phyloP scores from a whole-genome alignment of 129 eudicot genomes.

The Chrysanthemum lavandulifolium region DNA sequence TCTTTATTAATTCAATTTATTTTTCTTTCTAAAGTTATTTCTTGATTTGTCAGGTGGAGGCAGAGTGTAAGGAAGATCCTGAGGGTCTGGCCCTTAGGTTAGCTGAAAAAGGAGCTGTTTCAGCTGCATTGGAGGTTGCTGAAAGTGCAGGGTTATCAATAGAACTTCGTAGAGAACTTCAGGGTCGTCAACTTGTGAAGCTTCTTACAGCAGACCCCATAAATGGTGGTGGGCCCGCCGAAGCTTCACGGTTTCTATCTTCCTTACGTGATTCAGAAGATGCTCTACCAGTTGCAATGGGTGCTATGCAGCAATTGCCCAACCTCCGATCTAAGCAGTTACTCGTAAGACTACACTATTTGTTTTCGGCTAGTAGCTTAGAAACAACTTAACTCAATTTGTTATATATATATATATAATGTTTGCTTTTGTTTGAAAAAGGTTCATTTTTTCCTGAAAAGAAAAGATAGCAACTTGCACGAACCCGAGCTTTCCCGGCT shows the following conservation, averaged over 20 bases:
- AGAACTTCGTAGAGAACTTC: constrained; percentile 91
- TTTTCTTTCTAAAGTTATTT: not conserved
- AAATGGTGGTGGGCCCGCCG: constrained; percentile 98
- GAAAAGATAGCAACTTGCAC: constrained; percentile 81
- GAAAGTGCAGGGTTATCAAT: constrained; percentile 93
- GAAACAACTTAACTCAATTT: not conserved
- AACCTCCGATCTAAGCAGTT: constrained; percentile 92
- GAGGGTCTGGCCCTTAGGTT: constrained; percentile 95
- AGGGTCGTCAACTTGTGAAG: constrained; percentile 98
- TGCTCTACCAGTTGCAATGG: constrained; percentile 96
- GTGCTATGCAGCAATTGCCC: constrained; percentile 99
- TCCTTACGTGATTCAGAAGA: constrained; percentile 88
- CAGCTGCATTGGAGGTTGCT: constrained; percentile 97
- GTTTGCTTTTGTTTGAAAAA: constrained; percentile 30
- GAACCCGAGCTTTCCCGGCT: constrained; percentile 85
- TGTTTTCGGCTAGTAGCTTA: not conserved
- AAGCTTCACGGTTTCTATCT: constrained; percentile 96
- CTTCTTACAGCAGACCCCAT: constrained; percentile 97
- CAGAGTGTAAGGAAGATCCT: constrained; percentile 92
- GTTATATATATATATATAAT: not conserved
- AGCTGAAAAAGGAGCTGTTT: constrained; percentile 97
- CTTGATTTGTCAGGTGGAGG: constrained; percentile 64
- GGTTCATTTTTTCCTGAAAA: constrained; percentile 98
- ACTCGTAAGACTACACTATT: constrained; percentile 51
- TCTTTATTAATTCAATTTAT: not conserved